phyloP scores from a whole-genome alignment of 306 rosid genomes.

The Prunus davidiana region DNA sequence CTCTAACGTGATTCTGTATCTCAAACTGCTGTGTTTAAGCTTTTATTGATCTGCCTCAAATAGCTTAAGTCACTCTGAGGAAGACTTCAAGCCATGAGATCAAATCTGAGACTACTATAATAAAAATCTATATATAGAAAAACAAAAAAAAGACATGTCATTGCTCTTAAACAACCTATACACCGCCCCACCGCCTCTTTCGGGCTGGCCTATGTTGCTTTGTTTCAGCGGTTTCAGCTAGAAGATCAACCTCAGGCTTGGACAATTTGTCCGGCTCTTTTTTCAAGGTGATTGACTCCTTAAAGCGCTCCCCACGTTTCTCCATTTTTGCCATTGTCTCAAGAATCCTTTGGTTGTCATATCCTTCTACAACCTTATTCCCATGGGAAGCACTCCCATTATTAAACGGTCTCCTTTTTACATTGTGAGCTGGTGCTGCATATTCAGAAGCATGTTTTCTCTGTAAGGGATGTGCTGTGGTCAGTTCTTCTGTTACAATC shows the following conservation, averaged over 20 bases:
- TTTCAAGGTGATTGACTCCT: constrained; percentile 47
- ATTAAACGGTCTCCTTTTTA: constrained; percentile 22
- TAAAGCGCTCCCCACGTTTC: constrained; percentile 79
- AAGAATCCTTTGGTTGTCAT: constrained; percentile 53
- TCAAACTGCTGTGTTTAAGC: not conserved
- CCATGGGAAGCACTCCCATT: constrained; percentile 20
- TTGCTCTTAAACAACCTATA: constrained; percentile 10
- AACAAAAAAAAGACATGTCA: not conserved
- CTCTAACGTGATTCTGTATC: not conserved
- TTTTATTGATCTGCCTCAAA: constrained; percentile 9
- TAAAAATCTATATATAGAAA: not conserved
- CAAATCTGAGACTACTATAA: not conserved
- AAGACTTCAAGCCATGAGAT: not conserved
- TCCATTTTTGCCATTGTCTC: constrained; percentile 71
- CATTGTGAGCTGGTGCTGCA: constrained; percentile 10
- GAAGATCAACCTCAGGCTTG: constrained; percentile 32
- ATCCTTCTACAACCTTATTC: constrained; percentile 19
- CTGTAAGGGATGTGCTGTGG: constrained; percentile 12
- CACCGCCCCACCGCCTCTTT: constrained; percentile 61
- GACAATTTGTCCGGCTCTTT: constrained; percentile 43
- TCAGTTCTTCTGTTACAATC: constrained; percentile 45
- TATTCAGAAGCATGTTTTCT: constrained; percentile 30
- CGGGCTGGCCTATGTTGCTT: constrained; percentile 59
- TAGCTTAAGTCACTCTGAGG: not conserved
- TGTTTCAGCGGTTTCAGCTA: constrained; percentile 27